Evolutionary conservation across 805 yeast species (phyloP).

Genomic region (Hanseniaspora thailandica): DNA sequence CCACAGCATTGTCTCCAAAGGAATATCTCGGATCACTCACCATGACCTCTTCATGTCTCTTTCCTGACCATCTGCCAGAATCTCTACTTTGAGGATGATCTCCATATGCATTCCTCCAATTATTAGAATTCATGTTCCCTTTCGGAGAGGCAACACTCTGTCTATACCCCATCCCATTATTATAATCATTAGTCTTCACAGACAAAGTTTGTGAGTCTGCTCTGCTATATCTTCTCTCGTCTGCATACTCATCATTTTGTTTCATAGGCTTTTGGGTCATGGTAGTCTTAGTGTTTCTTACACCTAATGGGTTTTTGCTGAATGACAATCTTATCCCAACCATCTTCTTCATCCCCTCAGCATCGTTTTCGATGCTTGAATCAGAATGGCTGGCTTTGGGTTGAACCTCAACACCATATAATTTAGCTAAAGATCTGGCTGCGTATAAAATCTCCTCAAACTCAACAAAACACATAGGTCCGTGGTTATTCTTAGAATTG

Average conservation of each 20-base stretch:
- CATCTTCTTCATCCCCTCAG: slow-evolving; percentile 33
- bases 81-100: neutral
- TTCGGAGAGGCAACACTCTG: neutral
- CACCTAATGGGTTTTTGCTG: slow-evolving; percentile 94
- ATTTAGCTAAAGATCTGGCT: slow-evolving; percentile 82
- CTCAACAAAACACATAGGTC: slow-evolving; percentile 99
- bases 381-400: slow-evolving; percentile 31
- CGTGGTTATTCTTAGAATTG: slow-evolving; percentile 48
- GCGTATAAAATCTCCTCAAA: slow-evolving; percentile 93
- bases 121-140: neutral
- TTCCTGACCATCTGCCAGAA: neutral
- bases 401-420: slow-evolving; percentile 85
- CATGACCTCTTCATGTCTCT: neutral
- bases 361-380: slow-evolving; percentile 31
- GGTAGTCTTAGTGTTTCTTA: slow-evolving; percentile 56
- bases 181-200: neutral
- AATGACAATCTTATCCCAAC: slow-evolving; percentile 92
- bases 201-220: neutral
- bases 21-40: neutral
- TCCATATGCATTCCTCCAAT: neutral
- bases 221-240: slow-evolving; percentile 9
- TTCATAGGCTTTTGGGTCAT: slow-evolving; percentile 21
- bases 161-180: neutral
- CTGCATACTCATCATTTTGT: neutral
- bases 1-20: neutral